Base-by-base conservation (phyloP, 169 alveolate species). In the Eimeria tenella region DNA sequence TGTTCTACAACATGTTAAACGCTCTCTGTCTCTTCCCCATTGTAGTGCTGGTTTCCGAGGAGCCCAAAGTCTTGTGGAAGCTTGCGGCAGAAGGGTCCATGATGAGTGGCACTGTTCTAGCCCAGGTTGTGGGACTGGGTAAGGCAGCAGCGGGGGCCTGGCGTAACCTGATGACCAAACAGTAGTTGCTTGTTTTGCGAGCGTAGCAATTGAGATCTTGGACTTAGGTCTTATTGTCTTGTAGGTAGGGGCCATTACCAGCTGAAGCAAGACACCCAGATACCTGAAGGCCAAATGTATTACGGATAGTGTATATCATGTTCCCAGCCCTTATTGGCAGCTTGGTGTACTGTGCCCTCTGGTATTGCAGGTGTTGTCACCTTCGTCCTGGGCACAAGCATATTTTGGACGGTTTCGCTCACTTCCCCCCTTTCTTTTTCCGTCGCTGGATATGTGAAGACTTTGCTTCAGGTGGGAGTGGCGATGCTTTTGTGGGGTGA, bases 401-500 rank as follows among this genome's bases (percentile, higher is more conserved):
- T 49, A 62, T 86, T 63, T 23, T 86, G 93, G 79, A 86, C 70
- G 25, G 82, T 86, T 3, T 42, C 79, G 53, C 65, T 86, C 49
- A 93, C 95, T 8, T 74, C 94, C 5, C 94, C 95, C 17, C 73
- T 96, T 58, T 87, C 97, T 52, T 96, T 96, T 87, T 93, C 94
- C 79, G 93, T 96, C n/a, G 89, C 94, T 13, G 97, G 97, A 0
- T 92, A 88, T 90, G 94, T 83, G 58, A 96, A 96, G 81, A 87
- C 96, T 23, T 89, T 96, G 49, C 94, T 96, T 21, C 97, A 96
- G 87, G 88, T 96, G 17, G 86, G 91, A 5, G 96, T 96, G 15
- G 97, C 97, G 5, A 86, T 96, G 56, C 71, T 93, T 17, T 58
- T 96, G 25, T 77, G 95, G 63, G 94, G 89, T 21, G 97, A 96